Evolutionary conservation across 768 basidiomycete species (phyloP).

Genomic region (Tephrocybe rancida): DNA sequence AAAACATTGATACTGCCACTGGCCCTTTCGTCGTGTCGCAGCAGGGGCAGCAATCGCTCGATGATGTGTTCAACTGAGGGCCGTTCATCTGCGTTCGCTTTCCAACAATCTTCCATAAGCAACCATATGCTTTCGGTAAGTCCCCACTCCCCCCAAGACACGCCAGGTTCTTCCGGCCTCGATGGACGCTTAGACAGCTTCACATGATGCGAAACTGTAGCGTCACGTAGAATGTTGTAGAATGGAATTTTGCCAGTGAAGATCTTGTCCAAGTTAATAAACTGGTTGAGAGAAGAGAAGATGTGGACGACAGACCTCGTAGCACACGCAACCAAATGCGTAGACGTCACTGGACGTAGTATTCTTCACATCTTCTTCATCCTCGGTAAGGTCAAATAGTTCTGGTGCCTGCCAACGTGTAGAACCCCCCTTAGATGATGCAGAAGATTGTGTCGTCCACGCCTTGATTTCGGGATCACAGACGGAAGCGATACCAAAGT

Average conservation of each 20-base stretch:
- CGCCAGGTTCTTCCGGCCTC: neutral
- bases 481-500: neutral
- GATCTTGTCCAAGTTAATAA: neutral
- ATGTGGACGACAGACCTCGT: neutral
- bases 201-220: neutral
- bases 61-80: neutral
- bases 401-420: neutral
- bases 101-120: neutral
- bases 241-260: neutral
- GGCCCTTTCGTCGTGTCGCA: too few species aligned
- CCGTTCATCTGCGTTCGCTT: neutral
- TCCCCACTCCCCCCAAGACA: neutral
- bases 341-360: neutral
- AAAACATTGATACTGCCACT: too few species aligned
- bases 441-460: neutral
- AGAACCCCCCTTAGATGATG: neutral
- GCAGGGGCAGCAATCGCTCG: too few species aligned
- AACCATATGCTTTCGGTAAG: neutral
- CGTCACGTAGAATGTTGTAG: neutral
- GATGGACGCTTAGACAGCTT: neutral
- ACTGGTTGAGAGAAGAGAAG: neutral
- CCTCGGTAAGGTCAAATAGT: neutral
- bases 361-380: neutral
- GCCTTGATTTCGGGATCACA: neutral
- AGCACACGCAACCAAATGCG: neutral